Base-by-base conservation (phyloP, 768 basidiomycete genomes). In the Lyophyllum atratum region DNA sequence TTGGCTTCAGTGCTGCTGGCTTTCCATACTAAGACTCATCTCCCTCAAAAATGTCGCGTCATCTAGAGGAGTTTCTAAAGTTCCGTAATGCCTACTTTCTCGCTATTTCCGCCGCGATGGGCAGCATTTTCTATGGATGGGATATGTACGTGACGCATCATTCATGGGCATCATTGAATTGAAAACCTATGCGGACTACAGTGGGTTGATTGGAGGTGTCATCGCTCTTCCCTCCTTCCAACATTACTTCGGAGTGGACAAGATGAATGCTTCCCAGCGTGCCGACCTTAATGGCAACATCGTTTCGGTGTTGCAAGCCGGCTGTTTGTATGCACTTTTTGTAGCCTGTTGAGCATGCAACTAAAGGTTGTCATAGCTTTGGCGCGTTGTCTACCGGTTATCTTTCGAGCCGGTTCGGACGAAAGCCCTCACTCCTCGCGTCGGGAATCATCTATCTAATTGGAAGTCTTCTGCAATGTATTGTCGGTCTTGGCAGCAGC, bases 81-180 rank as follows among this genome's bases (percentile, higher is more conserved):
- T 72, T 76, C 61, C 73, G 76, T 44, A 80, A 81, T 68, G 78
- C 80, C 2, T 82, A 82, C 55, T 52, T 71, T 3, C 71, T 82
- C 17, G 73, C 81, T 7, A 50, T 71, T 17, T 79, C 79, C 12
- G 80, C 78, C 0, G 67, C 78, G 1, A 72, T 79, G 72, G 81
- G 79, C 10, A 78, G 77, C 37, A 72, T 82, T 19, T 81, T 80
- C 68, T 80, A 69, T 48, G 81, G 79, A 17, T 80, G 79, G 77
- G 80, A 83, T 54, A 72, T 74, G 73, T 71, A 49, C 49, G 68
- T 63, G 5, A 45, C 8, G 26, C 12, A 28, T 19, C 39, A n/a
- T n/a, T 40, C 10, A 6, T 10, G n/a, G n/a, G n/a, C 19, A 6
- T 19, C 7, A 2, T 19, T 40, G 39, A 10, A n/a, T 19, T 40